These are phyloP conservation scores for Phyllosticta paracitricarpa DNA, from an alignment of 2,329 filamentous ascomycete genomes.

Conservation along the genomic window DNA sequence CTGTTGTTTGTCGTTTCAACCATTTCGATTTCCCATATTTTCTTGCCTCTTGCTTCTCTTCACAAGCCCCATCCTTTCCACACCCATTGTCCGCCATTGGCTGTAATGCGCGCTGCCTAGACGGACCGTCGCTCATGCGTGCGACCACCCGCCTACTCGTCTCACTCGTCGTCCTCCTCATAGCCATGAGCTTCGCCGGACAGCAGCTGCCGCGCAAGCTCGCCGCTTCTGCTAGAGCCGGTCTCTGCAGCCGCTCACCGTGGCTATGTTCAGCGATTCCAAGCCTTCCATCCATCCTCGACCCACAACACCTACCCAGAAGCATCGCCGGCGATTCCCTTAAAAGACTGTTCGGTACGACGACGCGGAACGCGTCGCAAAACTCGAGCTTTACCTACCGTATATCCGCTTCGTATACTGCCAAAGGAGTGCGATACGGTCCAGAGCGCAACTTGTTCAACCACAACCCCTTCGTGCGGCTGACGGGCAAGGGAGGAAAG, in stretches of 20 bases:
- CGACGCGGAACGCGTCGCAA: slow-evolving; percentile 13
- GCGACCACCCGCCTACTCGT: slow-evolving; percentile 9
- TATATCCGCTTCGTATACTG: slow-evolving; percentile 32
- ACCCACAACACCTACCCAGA: not conserved
- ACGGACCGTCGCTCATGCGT: slow-evolving; percentile 6
- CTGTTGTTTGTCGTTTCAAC: not conserved
- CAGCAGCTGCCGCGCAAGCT: slow-evolving; percentile 6
- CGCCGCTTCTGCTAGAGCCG: slow-evolving; percentile 4
- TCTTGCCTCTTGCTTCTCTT: not conserved
- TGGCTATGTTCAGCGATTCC: slow-evolving; percentile 4
- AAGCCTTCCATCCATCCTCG: not conserved
- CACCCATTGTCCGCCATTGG: not conserved
- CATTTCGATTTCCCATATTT: not conserved
- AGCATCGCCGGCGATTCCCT: not conserved
- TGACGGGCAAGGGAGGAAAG: slow-evolving; percentile 16
- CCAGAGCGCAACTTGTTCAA: slow-evolving; percentile 27
- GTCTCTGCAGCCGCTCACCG: slow-evolving; percentile 3
- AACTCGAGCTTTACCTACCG: slow-evolving; percentile 23
- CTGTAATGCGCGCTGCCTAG: slow-evolving; percentile 7
- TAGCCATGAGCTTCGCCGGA: slow-evolving; percentile 11
- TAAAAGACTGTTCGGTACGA: not conserved
- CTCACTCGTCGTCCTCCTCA: slow-evolving; percentile 8
- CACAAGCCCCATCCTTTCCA: not conserved
- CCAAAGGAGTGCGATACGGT: slow-evolving; percentile 28
- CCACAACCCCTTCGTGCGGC: slow-evolving; percentile 20